Base-by-base conservation (phyloP, 345 rosid genomes). In the Erodium maritimum region DNA sequence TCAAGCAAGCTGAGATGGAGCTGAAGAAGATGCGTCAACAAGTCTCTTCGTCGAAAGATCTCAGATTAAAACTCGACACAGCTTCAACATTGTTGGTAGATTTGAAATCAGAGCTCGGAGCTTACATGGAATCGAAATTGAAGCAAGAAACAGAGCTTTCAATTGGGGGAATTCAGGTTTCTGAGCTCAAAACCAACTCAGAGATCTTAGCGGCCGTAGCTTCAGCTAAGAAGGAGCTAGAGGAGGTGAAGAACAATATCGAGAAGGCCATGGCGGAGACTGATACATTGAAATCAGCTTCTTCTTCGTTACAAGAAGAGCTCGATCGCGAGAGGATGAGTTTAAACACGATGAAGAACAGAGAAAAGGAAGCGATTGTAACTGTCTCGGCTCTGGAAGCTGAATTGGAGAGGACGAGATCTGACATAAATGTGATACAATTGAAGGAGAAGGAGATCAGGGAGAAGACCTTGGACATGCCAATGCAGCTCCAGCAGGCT, bases 1-100 rank as follows among this genome's bases (percentile, higher is more conserved):
- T 91, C 45, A 81, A 80, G 77, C 88, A 84, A 71, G 85, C 90
- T 55, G 96, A 91, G 68, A 95, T 84, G 60, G 87, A 86, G 69
- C 75, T 88, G 55, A 86, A 81, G 64, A 80, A 50, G 52, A 88
- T 91, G 56, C 70, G 67, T 71, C 84, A 81, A 33, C 93, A 91
- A 61, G 78, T 81, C 56, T 71, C 80, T 70, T 76, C 80, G 52
- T 80, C 90, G 3, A 81, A 82, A 62, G 96, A 88, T 65, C 82
- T 86, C 50, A 82, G 84, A 73, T 74, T 68, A 55, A 91, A 88
- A 62, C 77, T 84, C 20, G 87, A 86, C 21, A 65, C 65, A 46
- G 84, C 95, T 60, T 81, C 90, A 24, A 78, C 78, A 20, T 74
- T 88, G 77, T 78, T 88, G 1, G 70, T 75, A 56, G 86, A 88